These are phyloP conservation scores for Zygosaccharomyces sapae DNA, from an alignment of 1,139 yeast genomes.

Conservation along the genomic window DNA sequence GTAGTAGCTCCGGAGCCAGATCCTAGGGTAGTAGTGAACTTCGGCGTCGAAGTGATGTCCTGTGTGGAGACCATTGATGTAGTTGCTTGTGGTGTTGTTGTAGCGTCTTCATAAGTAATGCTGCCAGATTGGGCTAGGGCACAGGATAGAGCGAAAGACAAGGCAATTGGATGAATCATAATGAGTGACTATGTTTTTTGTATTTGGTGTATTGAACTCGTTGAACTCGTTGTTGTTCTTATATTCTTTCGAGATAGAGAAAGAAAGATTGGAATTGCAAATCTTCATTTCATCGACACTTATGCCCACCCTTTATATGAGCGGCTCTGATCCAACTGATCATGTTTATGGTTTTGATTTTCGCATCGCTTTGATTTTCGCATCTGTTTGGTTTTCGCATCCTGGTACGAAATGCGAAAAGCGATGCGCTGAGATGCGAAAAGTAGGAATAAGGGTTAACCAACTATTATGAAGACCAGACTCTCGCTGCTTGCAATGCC, in stretches of 20 bases:
- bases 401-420: neutral
- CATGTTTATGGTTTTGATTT: neutral
- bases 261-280: too few species aligned
- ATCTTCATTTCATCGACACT: too few species aligned
- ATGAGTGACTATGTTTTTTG: conserved; percentile 1
- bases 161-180: neutral
- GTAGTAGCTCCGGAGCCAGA: conserved; percentile 8
- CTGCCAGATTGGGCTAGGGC: conserved; percentile 23
- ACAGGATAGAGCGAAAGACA: conserved; percentile 5
- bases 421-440: neutral
- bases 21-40: conserved; percentile 27
- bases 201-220: neutral
- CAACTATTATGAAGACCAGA: neutral
- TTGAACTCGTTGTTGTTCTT: neutral
- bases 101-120: conserved; percentile 36
- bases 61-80: conserved; percentile 37
- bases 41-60: conserved; percentile 36
- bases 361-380: neutral
- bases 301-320: neutral
- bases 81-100: conserved; percentile 37
- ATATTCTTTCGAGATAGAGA: neutral
- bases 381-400: neutral
- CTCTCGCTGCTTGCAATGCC: neutral
- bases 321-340: neutral
- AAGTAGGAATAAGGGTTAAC: neutral